A percentile compares a stretch with the other conserved stretches of the same genome.
phyloP scores from a whole-genome alignment of 495 filamentous ascomycete species.

The Xylaria scruposa region DNA sequence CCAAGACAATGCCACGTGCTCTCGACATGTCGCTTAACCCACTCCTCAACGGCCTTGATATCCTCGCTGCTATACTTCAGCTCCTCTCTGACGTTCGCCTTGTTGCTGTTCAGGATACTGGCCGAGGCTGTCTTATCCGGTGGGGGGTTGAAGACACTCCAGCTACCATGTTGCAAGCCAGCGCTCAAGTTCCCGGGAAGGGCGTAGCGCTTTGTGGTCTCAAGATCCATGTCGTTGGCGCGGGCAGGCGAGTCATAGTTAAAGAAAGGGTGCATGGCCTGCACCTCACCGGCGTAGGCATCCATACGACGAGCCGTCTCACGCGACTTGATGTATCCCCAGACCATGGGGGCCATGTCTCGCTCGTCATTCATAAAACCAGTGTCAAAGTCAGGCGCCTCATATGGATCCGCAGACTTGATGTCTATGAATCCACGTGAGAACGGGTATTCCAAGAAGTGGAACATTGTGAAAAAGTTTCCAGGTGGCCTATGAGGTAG shows the following conservation, averaged over 20 bases:
- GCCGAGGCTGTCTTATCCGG: constrained; percentile 54
- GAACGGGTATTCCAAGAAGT: constrained; percentile 86
- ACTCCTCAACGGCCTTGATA: constrained; percentile 74
- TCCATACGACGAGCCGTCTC: constrained; percentile 82
- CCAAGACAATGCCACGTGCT: constrained; percentile 78
- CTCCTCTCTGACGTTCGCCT: constrained; percentile 63
- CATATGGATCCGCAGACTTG: constrained; percentile 73
- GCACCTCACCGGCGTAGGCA: constrained; percentile 79
- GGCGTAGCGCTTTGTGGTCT: constrained; percentile 76
- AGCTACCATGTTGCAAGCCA: constrained; percentile 66
- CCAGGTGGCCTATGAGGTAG: constrained; percentile 60
- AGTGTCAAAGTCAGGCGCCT: constrained; percentile 78
- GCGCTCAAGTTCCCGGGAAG: constrained; percentile 75
- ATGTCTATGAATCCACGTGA: constrained; percentile 77
- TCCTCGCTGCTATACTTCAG: constrained; percentile 72
- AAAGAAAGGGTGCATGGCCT: constrained; percentile 70
- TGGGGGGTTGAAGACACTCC: constrained; percentile 49
- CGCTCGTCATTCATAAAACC: constrained; percentile 87
- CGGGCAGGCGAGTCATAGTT: constrained; percentile 70
- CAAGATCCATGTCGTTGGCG: constrained; percentile 74
- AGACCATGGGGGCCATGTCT: constrained; percentile 84
- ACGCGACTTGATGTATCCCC: constrained; percentile 86
- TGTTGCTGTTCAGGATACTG: constrained; percentile 57
- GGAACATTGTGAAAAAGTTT: constrained; percentile 89
- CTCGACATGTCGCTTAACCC: constrained; percentile 78